phyloP scores from a whole-genome alignment of 2,329 filamentous ascomycete genomes.

The Fusarium abutilonis region DNA sequence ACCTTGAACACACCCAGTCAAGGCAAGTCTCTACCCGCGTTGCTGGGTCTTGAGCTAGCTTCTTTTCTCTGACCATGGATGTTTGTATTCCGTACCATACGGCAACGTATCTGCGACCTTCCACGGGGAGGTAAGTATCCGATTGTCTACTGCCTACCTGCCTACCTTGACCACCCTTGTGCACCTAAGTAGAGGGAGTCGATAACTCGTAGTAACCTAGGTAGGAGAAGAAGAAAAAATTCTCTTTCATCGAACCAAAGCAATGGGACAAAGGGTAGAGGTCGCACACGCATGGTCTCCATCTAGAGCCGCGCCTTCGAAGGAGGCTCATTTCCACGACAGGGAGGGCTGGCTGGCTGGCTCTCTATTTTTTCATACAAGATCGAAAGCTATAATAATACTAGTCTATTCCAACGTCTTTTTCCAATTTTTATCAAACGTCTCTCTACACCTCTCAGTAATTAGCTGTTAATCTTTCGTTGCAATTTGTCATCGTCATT shows the following conservation, averaged over 20 bases:
- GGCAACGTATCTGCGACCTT: slow-evolving; percentile 27
- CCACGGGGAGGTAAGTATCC: slow-evolving; percentile 23
- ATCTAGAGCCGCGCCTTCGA: slow-evolving; percentile 13
- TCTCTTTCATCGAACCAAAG: background rate
- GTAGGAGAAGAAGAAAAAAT: slow-evolving; percentile 2
- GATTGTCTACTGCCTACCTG: slow-evolving; percentile 2
- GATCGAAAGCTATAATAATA: slow-evolving; percentile 17
- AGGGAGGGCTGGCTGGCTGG: slow-evolving; percentile 1
- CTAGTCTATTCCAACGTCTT: slow-evolving; percentile 11
- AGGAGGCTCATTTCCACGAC: slow-evolving; percentile 4
- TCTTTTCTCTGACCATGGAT: background rate
- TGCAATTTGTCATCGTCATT: slow-evolving; percentile 9
- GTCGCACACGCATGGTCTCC: slow-evolving; percentile 5
- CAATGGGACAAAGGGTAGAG: background rate
- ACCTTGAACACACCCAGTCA: background rate
- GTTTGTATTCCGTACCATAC: background rate
- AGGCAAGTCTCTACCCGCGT: slow-evolving; percentile 16
- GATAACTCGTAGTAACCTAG: background rate
- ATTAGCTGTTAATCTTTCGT: slow-evolving; percentile 12
- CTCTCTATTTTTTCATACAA: background rate
- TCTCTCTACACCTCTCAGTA: slow-evolving; percentile 8
- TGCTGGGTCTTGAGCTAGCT: slow-evolving; percentile 2
- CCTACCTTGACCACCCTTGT: slow-evolving; percentile 8
- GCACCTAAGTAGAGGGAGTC: slow-evolving; percentile 3
- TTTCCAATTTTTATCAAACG: slow-evolving; percentile 6